phyloP scores from a whole-genome alignment of 2,329 filamentous ascomycete genomes.

The Lasiodiplodia hormozganensis region DNA sequence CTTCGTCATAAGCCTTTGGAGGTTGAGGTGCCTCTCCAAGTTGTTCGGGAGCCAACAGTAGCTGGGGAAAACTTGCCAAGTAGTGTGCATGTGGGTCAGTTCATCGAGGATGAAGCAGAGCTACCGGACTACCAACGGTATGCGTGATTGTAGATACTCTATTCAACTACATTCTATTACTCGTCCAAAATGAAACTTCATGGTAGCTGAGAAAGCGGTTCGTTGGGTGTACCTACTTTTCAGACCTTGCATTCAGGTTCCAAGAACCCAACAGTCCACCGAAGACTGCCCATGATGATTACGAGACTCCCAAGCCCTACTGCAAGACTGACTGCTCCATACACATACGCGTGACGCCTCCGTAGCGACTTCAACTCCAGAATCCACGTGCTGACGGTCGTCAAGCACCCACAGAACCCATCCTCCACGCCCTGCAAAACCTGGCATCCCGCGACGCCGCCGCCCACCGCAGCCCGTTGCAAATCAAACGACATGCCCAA shows the following conservation, averaged over 20 bases:
- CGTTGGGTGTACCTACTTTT: no score
- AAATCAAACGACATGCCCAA: slow-evolving; percentile 80
- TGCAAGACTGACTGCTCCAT: slow-evolving; percentile 67
- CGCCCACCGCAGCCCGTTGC: slow-evolving; percentile 57
- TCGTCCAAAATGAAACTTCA: no score
- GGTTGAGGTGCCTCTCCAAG: slow-evolving; percentile 5
- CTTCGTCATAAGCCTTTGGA: background rate
- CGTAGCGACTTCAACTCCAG: slow-evolving; percentile 50
- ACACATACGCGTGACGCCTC: slow-evolving; percentile 68
- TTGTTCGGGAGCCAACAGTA: background rate
- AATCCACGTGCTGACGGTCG: slow-evolving; percentile 58
- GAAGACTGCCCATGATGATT: slow-evolving; percentile 75
- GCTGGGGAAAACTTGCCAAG: no score
- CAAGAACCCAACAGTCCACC: slow-evolving; percentile 58
- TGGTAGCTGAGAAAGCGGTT: no score
- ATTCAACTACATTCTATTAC: no score
- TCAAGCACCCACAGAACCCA: slow-evolving; percentile 57
- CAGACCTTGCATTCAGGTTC: no score
- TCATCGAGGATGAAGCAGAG: no score
- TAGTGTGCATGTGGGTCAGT: no score
- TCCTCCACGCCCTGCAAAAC: slow-evolving; percentile 56
- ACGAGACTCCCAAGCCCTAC: slow-evolving; percentile 67
- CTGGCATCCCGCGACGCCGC: slow-evolving; percentile 45
- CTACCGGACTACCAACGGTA: no score
- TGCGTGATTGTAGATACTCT: no score